A percentile compares a stretch with the other conserved stretches of the same genome.
phyloP scores from a whole-genome alignment of 148 eudicot species.

The Fagopyrum esculentum region DNA sequence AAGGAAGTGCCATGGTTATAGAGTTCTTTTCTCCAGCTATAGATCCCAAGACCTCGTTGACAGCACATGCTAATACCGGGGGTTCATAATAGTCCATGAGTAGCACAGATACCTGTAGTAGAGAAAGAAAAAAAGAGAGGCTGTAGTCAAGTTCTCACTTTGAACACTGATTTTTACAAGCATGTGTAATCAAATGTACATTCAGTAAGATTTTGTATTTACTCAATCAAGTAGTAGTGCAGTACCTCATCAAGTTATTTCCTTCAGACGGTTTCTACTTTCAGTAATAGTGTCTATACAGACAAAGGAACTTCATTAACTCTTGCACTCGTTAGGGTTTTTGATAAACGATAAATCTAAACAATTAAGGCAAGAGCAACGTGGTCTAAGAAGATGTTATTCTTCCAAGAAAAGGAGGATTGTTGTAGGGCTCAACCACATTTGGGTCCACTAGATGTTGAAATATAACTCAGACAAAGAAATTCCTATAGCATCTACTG shows the following conservation, averaged over 20 bases:
- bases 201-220: not conserved
- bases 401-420: not conserved
- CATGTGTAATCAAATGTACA: not conserved
- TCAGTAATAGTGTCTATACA: not conserved
- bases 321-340: not conserved
- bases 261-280: not conserved
- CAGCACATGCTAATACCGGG: conserved; percentile 62
- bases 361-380: not conserved
- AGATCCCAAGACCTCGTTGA: conserved; percentile 54
- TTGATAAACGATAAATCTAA: not conserved
- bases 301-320: not conserved
- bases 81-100: conserved; percentile 54
- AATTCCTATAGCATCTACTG: not conserved
- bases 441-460: not conserved
- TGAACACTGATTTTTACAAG: not conserved
- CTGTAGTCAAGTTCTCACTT: not conserved
- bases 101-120: conserved; percentile 54
- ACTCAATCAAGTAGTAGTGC: not conserved
- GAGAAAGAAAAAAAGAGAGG: not conserved
- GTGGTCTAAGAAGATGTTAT: too few species aligned
- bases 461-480: not conserved
- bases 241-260: too few species aligned
- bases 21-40: conserved; percentile 29
- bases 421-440: not conserved
- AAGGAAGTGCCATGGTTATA: conserved; percentile 46